Base-by-base conservation (phyloP, 2,329 filamentous ascomycete species). In the Pseudogymnoascus sp. region DNA sequence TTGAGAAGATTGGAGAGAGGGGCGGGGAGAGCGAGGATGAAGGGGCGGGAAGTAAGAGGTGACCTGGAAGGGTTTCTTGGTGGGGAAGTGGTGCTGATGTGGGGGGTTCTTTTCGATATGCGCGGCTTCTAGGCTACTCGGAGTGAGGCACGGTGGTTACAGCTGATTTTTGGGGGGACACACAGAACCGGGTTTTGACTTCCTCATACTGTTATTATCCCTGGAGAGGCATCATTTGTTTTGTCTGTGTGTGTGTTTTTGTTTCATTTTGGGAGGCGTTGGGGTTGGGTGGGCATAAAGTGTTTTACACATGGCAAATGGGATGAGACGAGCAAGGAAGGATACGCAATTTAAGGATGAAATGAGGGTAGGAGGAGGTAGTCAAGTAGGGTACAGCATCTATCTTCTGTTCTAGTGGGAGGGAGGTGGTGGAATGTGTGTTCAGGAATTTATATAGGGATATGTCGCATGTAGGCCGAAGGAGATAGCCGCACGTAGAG, bases 1-100 rank as follows among this genome's bases (percentile, higher is more conserved):
- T 90, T 67, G 88, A 91, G 64, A 86, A 84, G 73, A 77, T 60
- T 38, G 58, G 76, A 14, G 74, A 67, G 30, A 35, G 64, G 70
- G 63, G 72, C 4, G 33, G 58, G 33, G 58, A 60, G 3, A 60
- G 58, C 14, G 72, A 62, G 64, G 64, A 55, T 33, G 49, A 55
- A 3, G 49, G 49, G 4, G 28, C 28, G 28, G 49, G 25, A 33
- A 55, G 25, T 33, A 55, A 33, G n/a, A 22, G 49, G 28, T 55
- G 49, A 55, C 14, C 4, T 19, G 49, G n/a, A 4, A 33, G 14
- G 12, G 12, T 33, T 7, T 22, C 9, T 33, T 30, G n/a, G 25
- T 22, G 28, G 19, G 49, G 22, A 55, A 7, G n/a, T 33, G 25
- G 5, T 4, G 9, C 19, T 14, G 11, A 7, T 52, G 23, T n/a